phyloP scores from a whole-genome alignment of 208 protist species.

The Zelonia costaricensis region DNA sequence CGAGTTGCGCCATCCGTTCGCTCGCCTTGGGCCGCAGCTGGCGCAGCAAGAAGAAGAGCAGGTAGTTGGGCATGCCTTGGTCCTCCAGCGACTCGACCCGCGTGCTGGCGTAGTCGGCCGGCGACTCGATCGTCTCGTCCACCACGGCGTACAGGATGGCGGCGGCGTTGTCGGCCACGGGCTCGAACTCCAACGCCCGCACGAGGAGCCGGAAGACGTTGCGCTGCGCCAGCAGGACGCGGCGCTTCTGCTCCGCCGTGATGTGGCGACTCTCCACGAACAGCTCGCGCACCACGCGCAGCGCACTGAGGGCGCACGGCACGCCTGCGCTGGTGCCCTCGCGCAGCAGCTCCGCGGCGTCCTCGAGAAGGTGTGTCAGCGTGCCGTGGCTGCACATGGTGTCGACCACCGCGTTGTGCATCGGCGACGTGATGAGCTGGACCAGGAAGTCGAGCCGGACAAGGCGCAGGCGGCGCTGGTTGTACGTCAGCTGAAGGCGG shows the following conservation, averaged over 20 bases:
- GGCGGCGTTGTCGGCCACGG: slow-evolving; percentile 61
- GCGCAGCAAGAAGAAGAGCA: slow-evolving; percentile 88
- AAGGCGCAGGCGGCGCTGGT: slow-evolving; percentile 72
- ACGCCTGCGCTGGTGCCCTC: slow-evolving; percentile 72
- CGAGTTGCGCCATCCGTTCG: slow-evolving; percentile 53
- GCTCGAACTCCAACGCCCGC: slow-evolving; percentile 68
- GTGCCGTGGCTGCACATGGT: slow-evolving; percentile 72
- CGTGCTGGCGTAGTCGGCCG: slow-evolving; percentile 77
- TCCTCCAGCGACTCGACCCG: slow-evolving; percentile 71
- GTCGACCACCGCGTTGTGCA: slow-evolving; percentile 35
- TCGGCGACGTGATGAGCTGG: slow-evolving; percentile 54
- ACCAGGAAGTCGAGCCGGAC: slow-evolving; percentile 67
- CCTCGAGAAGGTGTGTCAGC: slow-evolving; percentile 83
- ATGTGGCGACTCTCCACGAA: slow-evolving; percentile 64
- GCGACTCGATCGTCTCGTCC: slow-evolving; percentile 74
- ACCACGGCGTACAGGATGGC: slow-evolving; percentile 67
- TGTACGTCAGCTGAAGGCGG: slow-evolving; percentile 75
- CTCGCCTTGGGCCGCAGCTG: slow-evolving; percentile 74
- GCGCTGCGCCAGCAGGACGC: slow-evolving; percentile 74
- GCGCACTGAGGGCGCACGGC: slow-evolving; percentile 38
- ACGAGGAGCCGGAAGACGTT: slow-evolving; percentile 84
- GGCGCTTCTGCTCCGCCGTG: slow-evolving; percentile 50
- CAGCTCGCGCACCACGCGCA: slow-evolving; percentile 59
- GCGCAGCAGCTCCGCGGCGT: slow-evolving; percentile 81
- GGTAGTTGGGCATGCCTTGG: slow-evolving; percentile 88